Evolutionary conservation across 495 filamentous ascomycete genomes (phyloP), one percentile per base, ranked within the genome.

Genomic region (Xylaria venustula): DNA sequence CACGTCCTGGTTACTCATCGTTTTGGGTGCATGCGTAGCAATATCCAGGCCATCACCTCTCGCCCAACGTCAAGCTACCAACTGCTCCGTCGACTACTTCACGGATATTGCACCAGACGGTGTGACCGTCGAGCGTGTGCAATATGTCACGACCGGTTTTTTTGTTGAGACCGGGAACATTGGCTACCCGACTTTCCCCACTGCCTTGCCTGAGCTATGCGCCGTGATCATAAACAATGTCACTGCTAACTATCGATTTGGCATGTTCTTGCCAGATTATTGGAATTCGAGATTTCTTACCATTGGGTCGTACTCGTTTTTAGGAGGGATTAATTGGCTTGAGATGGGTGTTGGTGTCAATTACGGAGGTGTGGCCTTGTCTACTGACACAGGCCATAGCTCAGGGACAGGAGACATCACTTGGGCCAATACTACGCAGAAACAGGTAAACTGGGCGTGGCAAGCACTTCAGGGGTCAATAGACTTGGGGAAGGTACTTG

Each of bases 321-420:
- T 75, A 0, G 78, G 80, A 15, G 80, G 81, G 0, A 80, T 83
- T 37, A 81, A 81, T 57, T 83, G 75, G 74, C 73, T 75, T 42
- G 82, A 83, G 41, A 81, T 83, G 76, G 79, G 68, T 8, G 62
- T 71, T 3, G 75, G 75, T 11, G 62, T 62, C 0, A 61, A 69
- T 1, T 79, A 79, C 52, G 83, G 82, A 42, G 82, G 84, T 64
- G 83, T 83, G 19, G 69, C 75, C 20, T 72, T 85, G 34, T 81
- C 81, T 6, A 86, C 83, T 1, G 79, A 87, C 65, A 82, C 79
- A 7, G 85, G 84, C 0, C 84, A 86, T 60, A 81, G 75, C 58
- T 77, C 76, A 2, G 67, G 73, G 9, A 22, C 64, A 7, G 64
- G 53, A 9, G 75, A 81, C 63, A 71, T 77, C 26, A 64, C 67